Conservation (phyloP, 768 basidiomycete genomes). For the Macrocybe gigantea region DNA sequence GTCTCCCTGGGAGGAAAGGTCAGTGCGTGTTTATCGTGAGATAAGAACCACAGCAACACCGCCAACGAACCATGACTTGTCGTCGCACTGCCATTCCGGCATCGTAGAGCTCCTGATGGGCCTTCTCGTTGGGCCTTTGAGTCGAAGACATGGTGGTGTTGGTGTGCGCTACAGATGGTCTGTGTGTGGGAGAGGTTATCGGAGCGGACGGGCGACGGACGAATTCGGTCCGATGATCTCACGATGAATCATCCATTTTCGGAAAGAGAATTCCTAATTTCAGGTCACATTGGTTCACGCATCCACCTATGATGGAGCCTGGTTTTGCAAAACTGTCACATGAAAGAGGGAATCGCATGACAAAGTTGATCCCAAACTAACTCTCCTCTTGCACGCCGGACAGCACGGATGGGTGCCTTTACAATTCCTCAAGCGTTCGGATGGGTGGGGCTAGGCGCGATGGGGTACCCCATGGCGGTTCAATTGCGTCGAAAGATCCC, state of each 20-base stretch:
- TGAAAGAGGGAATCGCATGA: too few relatives aligned
- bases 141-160: constrained; percentile 13
- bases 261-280: too few relatives aligned
- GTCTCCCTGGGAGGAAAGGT: constrained; percentile 25
- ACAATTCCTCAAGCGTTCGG: constrained; percentile 20
- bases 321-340: too few relatives aligned
- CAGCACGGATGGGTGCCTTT: neutral
- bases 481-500: constrained; percentile 27
- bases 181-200: too few relatives aligned
- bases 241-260: too few relatives aligned
- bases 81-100: constrained; percentile 34
- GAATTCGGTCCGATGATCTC: too few relatives aligned
- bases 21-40: neutral
- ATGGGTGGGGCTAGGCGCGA: constrained; percentile 37
- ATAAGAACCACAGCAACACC: neutral
- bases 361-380: too few relatives aligned
- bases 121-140: constrained; percentile 21
- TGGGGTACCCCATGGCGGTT: constrained; percentile 39
- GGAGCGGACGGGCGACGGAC: too few relatives aligned
- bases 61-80: constrained; percentile 31
- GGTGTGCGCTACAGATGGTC: too few relatives aligned
- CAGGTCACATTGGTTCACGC: too few relatives aligned
- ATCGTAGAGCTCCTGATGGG: constrained; percentile 35
- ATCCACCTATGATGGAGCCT: too few relatives aligned
- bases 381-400: too few relatives aligned